Evolutionary conservation across 208 protist species (phyloP).

Genomic region (Trypanosoma rangeli): DNA sequence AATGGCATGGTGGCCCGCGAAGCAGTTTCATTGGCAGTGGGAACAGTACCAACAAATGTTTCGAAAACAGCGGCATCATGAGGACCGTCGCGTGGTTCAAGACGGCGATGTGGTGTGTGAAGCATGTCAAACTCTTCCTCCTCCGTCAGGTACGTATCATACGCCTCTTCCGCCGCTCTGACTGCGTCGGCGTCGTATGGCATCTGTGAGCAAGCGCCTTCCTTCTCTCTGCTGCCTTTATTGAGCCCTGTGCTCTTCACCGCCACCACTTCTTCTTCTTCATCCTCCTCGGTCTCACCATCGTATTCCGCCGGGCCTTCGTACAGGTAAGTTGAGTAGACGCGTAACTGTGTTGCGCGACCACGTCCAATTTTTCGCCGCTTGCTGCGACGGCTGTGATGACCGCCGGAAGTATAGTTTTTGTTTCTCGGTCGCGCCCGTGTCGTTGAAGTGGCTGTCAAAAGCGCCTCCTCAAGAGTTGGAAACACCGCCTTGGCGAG

Average conservation of each 20-base stretch:
- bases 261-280: constrained; percentile 5
- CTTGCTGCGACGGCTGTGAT: constrained; percentile 14
- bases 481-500: constrained; percentile 9
- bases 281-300: neutral
- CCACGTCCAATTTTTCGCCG: constrained; percentile 19
- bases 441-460: no score
- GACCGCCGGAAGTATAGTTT: neutral
- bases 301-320: neutral
- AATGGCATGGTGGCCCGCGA: neutral
- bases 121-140: constrained; percentile 17
- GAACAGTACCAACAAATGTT: neutral
- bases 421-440: neutral
- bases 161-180: neutral
- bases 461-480: constrained; percentile 21
- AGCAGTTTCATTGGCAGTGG: neutral
- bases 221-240: neutral
- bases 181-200: neutral
- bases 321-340: constrained; percentile 1
- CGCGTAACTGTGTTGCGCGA: constrained; percentile 1
- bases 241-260: neutral
- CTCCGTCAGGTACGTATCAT: constrained; percentile 16
- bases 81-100: neutral
- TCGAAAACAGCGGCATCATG: neutral
- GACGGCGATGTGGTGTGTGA: neutral
- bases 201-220: neutral